Base-by-base conservation (phyloP, 2,329 filamentous ascomycete species). In the Fusarium globosum region DNA sequence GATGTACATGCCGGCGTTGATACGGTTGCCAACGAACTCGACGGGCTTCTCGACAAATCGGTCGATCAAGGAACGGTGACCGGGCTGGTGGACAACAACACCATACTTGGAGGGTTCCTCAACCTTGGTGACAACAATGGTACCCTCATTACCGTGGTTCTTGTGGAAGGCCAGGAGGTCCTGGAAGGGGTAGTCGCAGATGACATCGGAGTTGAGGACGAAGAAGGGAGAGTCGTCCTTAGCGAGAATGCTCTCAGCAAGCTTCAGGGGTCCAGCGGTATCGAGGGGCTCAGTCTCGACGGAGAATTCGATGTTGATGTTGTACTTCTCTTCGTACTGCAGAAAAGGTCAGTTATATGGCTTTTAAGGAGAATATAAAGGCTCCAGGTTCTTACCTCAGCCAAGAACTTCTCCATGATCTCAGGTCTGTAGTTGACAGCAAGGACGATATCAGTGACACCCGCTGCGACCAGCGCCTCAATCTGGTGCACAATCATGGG, bases 401-500 rank as follows among this genome's bases (percentile, higher is more conserved):
- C 93, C 77, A 99, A 87, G 74, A 95, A 93, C 80, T 93, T 92
- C 80, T 97, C 95, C 96, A 99, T 98, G 78, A 98, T 91, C 88
- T 99, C 96, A 46, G 96, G 96, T 77, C 96, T 91, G 88, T 99
- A 99, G 90, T 99, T 99, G 84, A 99, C 96, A 71, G 96, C 96
- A 66, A 99, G 91, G 63, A 99, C 96, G 80, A 99, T 97, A 86
- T 98, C 95, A 72, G 94, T 98, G 75, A 98, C 96, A 83, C 96
- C 96, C 67, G 95, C 96, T 69, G 92, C 93, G 77, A 96, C 96
- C 77, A 99, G 90, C 76, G 94, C 95, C 86, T 98, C 95, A 79
- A 99, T 94, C 86, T 99, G 96, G 86, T 98, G 96, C 81, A 97
- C 89, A 84, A 99, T 98, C 96, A 99, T 99, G 82, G 95, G 96